A percentile compares a stretch with the other conserved stretches of the same genome.
These are phyloP conservation scores for Geranium brycei DNA, from an alignment of 345 rosid genomes.

Conservation along the genomic window DNA sequence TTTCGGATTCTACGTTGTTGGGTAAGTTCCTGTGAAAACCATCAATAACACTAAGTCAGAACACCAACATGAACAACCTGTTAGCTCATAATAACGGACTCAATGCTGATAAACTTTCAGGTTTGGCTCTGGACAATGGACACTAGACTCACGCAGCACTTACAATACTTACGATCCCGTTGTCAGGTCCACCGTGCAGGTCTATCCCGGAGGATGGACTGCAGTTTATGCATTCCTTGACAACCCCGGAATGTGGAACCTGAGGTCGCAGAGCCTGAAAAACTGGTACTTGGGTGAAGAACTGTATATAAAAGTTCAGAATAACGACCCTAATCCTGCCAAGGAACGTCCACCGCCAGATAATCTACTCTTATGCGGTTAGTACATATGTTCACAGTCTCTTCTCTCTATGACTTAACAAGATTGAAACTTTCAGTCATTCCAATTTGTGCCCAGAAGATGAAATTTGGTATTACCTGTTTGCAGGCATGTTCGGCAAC, in stretches of 20 bases:
- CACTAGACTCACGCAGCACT: constrained; percentile 16
- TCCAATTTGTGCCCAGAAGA: neutral
- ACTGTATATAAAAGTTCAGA: constrained; percentile 53
- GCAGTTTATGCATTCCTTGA: constrained; percentile 54
- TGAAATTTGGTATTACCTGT: neutral
- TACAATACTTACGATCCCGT: constrained; percentile 54
- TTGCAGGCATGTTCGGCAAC: constrained; percentile 23
- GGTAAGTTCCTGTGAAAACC: constrained; percentile 15
- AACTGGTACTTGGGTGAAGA: constrained; percentile 73
- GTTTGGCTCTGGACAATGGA: constrained; percentile 51
- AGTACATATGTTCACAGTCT: neutral
- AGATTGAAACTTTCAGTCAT: neutral
- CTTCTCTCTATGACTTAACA: neutral
- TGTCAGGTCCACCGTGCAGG: constrained; percentile 54
- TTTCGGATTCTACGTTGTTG: constrained; percentile 34
- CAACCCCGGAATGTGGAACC: constrained; percentile 94
- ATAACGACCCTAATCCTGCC: constrained; percentile 49
- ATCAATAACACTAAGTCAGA: neutral
- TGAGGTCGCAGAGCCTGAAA: constrained; percentile 58
- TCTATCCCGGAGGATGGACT: constrained; percentile 55
- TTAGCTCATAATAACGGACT: no score
- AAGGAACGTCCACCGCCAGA: constrained; percentile 48
- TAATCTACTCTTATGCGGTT: constrained; percentile 52
- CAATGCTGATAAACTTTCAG: constrained; percentile 9
- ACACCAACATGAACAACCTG: neutral